These are phyloP conservation scores for Rhazya stricta DNA, from an alignment of 257 asterid species.

Conservation along the genomic window DNA sequence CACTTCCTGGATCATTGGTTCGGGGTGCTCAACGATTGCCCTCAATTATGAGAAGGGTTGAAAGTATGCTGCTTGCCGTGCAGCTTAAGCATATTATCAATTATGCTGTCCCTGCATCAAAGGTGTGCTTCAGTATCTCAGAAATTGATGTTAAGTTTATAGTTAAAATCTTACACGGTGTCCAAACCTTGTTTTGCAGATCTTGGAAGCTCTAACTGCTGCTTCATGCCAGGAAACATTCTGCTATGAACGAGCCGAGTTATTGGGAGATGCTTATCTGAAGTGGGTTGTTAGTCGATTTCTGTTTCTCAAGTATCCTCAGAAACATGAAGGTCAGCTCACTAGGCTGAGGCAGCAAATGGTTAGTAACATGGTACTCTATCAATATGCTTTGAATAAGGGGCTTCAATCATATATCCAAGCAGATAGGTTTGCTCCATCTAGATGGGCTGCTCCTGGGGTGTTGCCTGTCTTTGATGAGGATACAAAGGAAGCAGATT, in stretches of 20 bases:
- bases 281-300: conserved; percentile 98
- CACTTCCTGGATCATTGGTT: conserved; percentile 85
- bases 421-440: conserved; percentile 97
- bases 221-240: conserved; percentile 97
- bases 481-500: conserved; percentile 62
- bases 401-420: conserved; percentile 94
- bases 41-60: conserved; percentile 88
- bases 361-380: conserved; percentile 89
- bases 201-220: conserved; percentile 92
- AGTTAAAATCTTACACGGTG: conserved; percentile 18
- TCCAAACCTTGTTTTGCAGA: conserved; percentile 40
- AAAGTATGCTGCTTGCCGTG: conserved; percentile 94
- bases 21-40: conserved; percentile 99
- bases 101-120: conserved; percentile 69
- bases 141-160: conserved; percentile 2
- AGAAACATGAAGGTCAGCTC: conserved; percentile 97
- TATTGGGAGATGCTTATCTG: conserved; percentile 93
- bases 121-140: conserved; percentile 39
- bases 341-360: conserved; percentile 95
- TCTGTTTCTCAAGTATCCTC: conserved; percentile 84
- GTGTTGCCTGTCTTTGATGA: conserved; percentile 94
- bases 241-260: conserved; percentile 95
- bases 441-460: conserved; percentile 99
- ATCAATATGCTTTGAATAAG: conserved; percentile 69
- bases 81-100: conserved; percentile 73